phyloP scores from a whole-genome alignment of 768 basidiomycete species.

The Macrolepiota dolichaula region DNA sequence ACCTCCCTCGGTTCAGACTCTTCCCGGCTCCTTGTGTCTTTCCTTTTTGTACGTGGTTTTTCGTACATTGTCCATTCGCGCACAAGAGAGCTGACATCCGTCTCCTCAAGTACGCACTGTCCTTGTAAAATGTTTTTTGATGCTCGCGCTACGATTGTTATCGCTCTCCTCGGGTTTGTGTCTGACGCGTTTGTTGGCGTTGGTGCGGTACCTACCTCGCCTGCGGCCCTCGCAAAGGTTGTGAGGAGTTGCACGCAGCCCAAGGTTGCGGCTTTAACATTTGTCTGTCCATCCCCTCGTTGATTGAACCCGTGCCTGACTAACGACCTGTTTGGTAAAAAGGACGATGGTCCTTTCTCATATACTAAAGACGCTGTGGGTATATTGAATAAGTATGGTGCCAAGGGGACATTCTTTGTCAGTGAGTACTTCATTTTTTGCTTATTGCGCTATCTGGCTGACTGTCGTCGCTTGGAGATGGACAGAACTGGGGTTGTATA shows the following conservation, averaged over 20 bases:
- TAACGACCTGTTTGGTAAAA: neutral
- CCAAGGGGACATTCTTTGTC: constrained; percentile 40
- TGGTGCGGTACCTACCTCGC: neutral
- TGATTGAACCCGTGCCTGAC: neutral
- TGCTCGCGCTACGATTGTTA: neutral
- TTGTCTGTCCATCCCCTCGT: neutral
- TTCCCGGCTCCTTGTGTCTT: too few relatives aligned
- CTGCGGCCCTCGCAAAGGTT: neutral
- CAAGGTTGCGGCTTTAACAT: neutral
- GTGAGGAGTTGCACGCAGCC: neutral
- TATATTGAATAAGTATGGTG: constrained; percentile 23
- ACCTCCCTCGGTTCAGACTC: too few relatives aligned
- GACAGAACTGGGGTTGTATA: constrained; percentile 37
- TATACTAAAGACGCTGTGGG: constrained; percentile 23
- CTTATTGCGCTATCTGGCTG: neutral
- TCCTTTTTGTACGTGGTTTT: too few relatives aligned
- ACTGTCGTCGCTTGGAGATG: constrained; percentile 21
- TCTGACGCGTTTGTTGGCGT: neutral
- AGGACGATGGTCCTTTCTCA: constrained; percentile 18
- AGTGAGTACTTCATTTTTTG: constrained; percentile 22
- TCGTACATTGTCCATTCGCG: too few relatives aligned
- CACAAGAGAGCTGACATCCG: too few relatives aligned
- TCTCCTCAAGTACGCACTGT: neutral
- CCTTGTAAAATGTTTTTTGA: neutral
- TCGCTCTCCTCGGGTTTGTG: neutral